Evolutionary conservation across 2,329 filamentous ascomycete genomes (phyloP).

Genomic region (Aspergillus eucalypticola): DNA sequence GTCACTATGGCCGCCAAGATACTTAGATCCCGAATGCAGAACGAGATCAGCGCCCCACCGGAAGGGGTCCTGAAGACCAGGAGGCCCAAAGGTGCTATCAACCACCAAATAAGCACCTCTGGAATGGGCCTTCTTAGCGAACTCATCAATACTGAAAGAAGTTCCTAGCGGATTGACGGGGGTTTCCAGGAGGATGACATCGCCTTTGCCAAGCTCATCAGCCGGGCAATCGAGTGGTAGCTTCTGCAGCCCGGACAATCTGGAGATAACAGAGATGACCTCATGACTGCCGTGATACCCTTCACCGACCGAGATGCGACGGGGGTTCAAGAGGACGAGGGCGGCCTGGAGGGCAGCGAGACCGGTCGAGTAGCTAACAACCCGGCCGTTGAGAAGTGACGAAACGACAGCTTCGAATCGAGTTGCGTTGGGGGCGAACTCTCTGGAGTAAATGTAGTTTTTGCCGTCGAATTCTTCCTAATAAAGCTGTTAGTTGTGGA

Average conservation of each 20-base stretch:
- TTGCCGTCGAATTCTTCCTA: constrained; percentile 23
- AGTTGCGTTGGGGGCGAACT: constrained; percentile 75
- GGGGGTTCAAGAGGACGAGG: constrained; percentile 77
- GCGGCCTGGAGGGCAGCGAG: constrained; percentile 85
- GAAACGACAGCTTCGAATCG: constrained; percentile 82
- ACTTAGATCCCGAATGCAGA: constrained; percentile 94
- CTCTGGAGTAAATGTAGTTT: constrained; percentile 79
- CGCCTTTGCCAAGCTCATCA: constrained; percentile 69
- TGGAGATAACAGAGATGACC: constrained; percentile 71
- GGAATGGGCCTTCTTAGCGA: constrained; percentile 69
- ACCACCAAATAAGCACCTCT: constrained; percentile 78
- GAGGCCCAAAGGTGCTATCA: constrained; percentile 90
- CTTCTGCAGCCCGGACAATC: constrained; percentile 72
- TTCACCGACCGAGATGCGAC: constrained; percentile 74
- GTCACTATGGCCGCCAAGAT: constrained; percentile 92
- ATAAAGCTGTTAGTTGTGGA: not conserved
- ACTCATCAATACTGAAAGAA: constrained; percentile 70
- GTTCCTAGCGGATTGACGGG: constrained; percentile 88
- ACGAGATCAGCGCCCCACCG: constrained; percentile 76
- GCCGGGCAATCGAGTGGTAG: constrained; percentile 70
- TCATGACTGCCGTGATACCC: constrained; percentile 95
- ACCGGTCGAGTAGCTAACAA: constrained; percentile 78
- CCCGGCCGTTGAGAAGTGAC: constrained; percentile 64
- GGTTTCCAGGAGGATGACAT: constrained; percentile 88
- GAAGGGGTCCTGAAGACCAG: constrained; percentile 85